Conservation (phyloP, 148 eudicot genomes). For the Cornus florida region DNA sequence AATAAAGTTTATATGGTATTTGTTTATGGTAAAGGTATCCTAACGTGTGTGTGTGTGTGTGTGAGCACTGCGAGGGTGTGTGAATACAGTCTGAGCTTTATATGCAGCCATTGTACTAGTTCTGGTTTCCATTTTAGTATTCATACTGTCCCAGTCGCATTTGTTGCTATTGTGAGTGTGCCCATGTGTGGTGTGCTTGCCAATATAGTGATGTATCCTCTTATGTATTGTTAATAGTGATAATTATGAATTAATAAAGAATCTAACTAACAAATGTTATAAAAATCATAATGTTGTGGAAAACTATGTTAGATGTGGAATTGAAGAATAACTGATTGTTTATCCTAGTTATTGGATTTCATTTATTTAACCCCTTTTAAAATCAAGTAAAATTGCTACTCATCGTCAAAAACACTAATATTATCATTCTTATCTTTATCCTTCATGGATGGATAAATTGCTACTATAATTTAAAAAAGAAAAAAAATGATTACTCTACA, state of each 20-base stretch:
- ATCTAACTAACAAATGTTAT: neutral
- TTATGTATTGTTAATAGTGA: neutral
- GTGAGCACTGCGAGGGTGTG: too few species aligned
- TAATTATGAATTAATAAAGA: conserved; percentile 1
- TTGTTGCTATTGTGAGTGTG: neutral
- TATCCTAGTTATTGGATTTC: neutral
- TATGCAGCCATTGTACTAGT: neutral
- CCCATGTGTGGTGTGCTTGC: neutral
- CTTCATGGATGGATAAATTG: neutral
- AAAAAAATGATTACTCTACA: neutral
- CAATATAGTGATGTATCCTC: too few species aligned
- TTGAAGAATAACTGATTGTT: neutral
- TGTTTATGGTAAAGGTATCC: neutral
- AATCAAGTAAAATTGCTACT: neutral
- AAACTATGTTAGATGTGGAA: neutral
- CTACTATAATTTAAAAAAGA: neutral
- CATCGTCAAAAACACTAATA: too few species aligned
- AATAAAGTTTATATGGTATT: neutral
- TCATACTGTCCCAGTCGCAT: neutral
- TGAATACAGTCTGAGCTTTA: neutral
- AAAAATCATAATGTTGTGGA: neutral
- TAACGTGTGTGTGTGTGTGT: too few species aligned
- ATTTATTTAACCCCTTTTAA: neutral
- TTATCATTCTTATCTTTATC: too few species aligned
- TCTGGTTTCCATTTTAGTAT: neutral